These are phyloP conservation scores for Bipolaris victoriae DNA, from an alignment of 2,329 filamentous ascomycete species.

Conservation along the genomic window DNA sequence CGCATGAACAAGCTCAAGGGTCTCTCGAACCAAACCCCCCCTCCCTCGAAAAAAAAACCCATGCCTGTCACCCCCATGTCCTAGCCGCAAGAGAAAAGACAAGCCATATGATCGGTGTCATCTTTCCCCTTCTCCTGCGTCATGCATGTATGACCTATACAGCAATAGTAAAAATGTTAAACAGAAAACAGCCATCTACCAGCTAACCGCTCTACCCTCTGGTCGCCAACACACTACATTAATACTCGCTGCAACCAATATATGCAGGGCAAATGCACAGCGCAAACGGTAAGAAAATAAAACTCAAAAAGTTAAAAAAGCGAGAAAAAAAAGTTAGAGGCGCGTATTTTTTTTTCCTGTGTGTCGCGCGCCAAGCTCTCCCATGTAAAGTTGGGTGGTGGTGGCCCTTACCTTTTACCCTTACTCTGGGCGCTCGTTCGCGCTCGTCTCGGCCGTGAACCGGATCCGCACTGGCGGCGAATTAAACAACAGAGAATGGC, in stretches of 20 bases:
- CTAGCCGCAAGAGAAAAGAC: neutral
- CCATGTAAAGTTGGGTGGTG: too few relatives aligned
- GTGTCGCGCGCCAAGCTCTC: conserved; percentile 2
- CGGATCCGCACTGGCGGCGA: conserved; percentile 17
- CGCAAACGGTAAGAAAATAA: too few relatives aligned
- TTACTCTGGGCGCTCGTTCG: too few relatives aligned
- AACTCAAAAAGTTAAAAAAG: neutral
- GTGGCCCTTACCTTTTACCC: too few relatives aligned
- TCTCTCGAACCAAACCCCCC: neutral
- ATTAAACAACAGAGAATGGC: neutral
- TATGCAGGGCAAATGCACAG: too few relatives aligned
- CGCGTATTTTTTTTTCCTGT: too few relatives aligned
- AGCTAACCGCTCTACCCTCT: too few relatives aligned
- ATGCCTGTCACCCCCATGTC: neutral
- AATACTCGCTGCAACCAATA: too few relatives aligned
- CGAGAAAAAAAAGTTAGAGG: neutral
- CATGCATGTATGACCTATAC: neutral
- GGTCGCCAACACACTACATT: too few relatives aligned
- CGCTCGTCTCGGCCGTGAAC: conserved; percentile 8
- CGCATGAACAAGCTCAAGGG: neutral
- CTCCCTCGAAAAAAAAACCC: neutral
- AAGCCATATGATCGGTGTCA: neutral
- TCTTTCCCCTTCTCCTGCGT: neutral
- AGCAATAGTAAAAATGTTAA: neutral
- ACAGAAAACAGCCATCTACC: too few relatives aligned